Conservation (phyloP, 2,329 filamentous ascomycete genomes). For the Microcyclosporella mali region DNA sequence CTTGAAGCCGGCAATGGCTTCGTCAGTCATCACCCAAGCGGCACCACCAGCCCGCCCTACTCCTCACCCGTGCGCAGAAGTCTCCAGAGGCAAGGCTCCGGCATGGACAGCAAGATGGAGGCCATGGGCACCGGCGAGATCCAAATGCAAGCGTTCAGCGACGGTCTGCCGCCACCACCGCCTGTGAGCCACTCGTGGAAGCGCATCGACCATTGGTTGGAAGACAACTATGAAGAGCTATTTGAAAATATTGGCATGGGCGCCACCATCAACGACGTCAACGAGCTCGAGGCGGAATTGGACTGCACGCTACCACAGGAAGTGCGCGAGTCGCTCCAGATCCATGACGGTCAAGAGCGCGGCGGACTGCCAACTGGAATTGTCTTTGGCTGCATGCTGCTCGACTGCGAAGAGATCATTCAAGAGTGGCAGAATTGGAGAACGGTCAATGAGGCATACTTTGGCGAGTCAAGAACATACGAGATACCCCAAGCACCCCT, state of each 20-base stretch:
- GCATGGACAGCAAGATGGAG: conserved; percentile 53
- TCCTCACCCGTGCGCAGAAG: conserved; percentile 76
- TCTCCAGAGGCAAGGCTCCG: conserved; percentile 47
- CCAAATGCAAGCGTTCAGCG: conserved; percentile 91
- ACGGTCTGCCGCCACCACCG: conserved; percentile 83
- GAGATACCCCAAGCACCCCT: conserved; percentile 58
- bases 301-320: conserved; percentile 92
- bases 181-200: conserved; percentile 86
- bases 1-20: conserved; percentile 55
- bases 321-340: conserved; percentile 80
- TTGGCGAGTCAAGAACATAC: conserved; percentile 52
- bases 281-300: conserved; percentile 91
- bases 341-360: conserved; percentile 96
- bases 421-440: conserved; percentile 98
- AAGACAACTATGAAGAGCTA: conserved; percentile 91
- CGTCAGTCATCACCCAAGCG: conserved; percentile 50
- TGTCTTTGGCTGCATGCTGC: conserved; percentile 87
- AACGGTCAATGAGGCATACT: conserved; percentile 82
- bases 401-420: conserved; percentile 96
- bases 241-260: conserved; percentile 90
- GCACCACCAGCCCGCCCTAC: conserved; percentile 66
- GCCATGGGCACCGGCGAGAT: conserved; percentile 73
- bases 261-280: conserved; percentile 88
- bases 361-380: conserved; percentile 86
- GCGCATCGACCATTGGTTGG: conserved; percentile 88